Conservation (phyloP, 768 basidiomycete species). For the Nidularia sp. region DNA sequence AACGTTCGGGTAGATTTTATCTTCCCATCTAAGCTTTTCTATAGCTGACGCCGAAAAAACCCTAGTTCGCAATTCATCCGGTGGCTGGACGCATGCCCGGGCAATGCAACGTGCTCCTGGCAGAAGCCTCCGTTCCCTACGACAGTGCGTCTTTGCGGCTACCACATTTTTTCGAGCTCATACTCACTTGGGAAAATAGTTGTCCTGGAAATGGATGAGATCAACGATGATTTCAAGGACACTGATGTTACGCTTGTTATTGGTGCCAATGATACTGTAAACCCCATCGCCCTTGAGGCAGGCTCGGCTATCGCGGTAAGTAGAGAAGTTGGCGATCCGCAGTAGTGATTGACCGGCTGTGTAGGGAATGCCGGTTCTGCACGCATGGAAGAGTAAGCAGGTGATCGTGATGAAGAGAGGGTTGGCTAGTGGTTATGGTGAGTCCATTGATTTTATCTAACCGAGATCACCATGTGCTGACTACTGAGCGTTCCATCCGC, state of each 20-base stretch:
- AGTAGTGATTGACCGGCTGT: background rate
- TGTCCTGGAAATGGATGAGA: conserved; percentile 91
- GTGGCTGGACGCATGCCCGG: conserved; percentile 94
- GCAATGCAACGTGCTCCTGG: conserved; percentile 88
- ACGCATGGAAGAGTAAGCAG: conserved; percentile 92
- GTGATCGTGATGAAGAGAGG: conserved; percentile 93
- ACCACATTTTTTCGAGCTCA: background rate
- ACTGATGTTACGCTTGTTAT: conserved; percentile 91
- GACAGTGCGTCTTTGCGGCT: conserved; percentile 52
- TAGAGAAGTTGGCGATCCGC: background rate
- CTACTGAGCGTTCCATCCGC: conserved; percentile 3
- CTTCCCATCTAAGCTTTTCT: background rate
- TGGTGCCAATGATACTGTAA: conserved; percentile 90
- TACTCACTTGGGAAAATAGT: conserved; percentile 38
- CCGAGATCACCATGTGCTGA: background rate
- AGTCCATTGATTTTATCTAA: conserved; percentile 8
- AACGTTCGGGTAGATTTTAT: conserved; percentile 54
- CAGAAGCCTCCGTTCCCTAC: conserved; percentile 87
- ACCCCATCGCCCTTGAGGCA: conserved; percentile 83
- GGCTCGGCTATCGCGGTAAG: conserved; percentile 77
- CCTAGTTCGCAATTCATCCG: conserved; percentile 77
- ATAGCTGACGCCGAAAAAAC: background rate
- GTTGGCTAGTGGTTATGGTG: conserved; percentile 85
- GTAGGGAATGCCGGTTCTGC: conserved; percentile 85
- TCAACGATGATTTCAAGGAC: conserved; percentile 86